phyloP scores from a whole-genome alignment of 352 stramenopile genomes.

The Globisporangium mamillatum region DNA sequence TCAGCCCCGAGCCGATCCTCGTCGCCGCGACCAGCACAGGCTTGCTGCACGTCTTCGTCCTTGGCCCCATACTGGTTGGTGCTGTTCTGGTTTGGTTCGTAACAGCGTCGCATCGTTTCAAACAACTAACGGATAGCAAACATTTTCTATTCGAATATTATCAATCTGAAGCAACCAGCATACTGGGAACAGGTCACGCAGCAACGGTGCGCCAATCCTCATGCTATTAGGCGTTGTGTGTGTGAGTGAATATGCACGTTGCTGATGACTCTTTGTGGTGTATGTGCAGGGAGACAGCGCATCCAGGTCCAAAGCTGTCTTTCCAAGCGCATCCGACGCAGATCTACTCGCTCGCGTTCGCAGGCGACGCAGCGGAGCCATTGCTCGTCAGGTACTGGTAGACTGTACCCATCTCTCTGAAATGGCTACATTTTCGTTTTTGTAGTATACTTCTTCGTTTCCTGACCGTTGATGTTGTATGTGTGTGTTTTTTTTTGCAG shows the following conservation, averaged over 20 bases:
- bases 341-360: constrained; percentile 73
- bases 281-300: constrained; percentile 28
- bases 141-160: too few species aligned
- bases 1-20: constrained; percentile 37
- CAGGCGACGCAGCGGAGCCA: constrained; percentile 45
- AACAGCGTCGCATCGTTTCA: neutral
- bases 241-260: too few species aligned
- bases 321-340: constrained; percentile 71
- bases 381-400: constrained; percentile 54
- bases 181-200: constrained; percentile 51
- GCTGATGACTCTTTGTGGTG: neutral
- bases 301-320: constrained; percentile 47
- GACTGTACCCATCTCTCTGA: neutral
- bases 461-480: neutral
- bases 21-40: constrained; percentile 67
- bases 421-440: neutral
- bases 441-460: neutral
- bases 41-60: constrained; percentile 54
- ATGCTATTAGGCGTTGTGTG: neutral
- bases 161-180: constrained; percentile 10
- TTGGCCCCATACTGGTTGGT: constrained; percentile 35
- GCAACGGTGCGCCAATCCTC: constrained; percentile 26
- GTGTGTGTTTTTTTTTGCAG: constrained; percentile 20
- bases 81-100: neutral
- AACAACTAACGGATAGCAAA: too few species aligned